A percentile compares a stretch with the other conserved stretches of the same genome.
These are phyloP conservation scores for Alternaria burnsii DNA, from an alignment of 2,329 filamentous ascomycete genomes.

Conservation along the genomic window DNA sequence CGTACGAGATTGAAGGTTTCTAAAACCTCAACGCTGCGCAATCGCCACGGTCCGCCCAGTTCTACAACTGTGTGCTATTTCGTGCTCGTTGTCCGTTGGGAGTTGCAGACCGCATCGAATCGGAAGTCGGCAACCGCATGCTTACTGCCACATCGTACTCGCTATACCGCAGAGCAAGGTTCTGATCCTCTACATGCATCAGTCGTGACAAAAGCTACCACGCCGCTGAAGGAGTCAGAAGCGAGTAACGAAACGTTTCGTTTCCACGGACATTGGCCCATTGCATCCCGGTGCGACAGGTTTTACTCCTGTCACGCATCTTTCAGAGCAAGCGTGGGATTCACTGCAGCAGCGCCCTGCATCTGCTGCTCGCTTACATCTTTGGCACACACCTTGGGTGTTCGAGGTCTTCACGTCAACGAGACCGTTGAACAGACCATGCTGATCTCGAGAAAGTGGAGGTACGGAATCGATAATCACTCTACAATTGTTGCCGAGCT, in stretches of 20 bases:
- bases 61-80: background rate
- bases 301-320: slow-evolving; percentile 24
- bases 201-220: slow-evolving; percentile 2
- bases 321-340: slow-evolving; percentile 16
- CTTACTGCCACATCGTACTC: slow-evolving; percentile 1
- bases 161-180: slow-evolving; percentile 3
- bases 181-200: slow-evolving; percentile 1
- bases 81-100: slow-evolving; percentile 2
- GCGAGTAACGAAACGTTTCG: slow-evolving; percentile 27
- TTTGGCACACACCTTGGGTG: slow-evolving; percentile 1
- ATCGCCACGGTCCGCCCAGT: background rate
- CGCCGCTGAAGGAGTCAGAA: slow-evolving; percentile 18
- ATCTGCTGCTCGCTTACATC: background rate
- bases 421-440: background rate
- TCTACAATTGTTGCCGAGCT: background rate
- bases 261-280: slow-evolving; percentile 24
- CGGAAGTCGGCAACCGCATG: background rate
- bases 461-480: background rate
- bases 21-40: slow-evolving; percentile 16
- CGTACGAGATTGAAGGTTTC: slow-evolving; percentile 1
- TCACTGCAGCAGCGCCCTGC: slow-evolving; percentile 14
- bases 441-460: background rate
- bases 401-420: slow-evolving; percentile 1
- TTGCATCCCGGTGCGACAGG: slow-evolving; percentile 36
- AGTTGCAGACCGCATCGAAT: background rate